A percentile compares a stretch with the other conserved stretches of the same genome.
Evolutionary conservation across 805 yeast species (phyloP).

Genomic region (Teunomyces pallodes): DNA sequence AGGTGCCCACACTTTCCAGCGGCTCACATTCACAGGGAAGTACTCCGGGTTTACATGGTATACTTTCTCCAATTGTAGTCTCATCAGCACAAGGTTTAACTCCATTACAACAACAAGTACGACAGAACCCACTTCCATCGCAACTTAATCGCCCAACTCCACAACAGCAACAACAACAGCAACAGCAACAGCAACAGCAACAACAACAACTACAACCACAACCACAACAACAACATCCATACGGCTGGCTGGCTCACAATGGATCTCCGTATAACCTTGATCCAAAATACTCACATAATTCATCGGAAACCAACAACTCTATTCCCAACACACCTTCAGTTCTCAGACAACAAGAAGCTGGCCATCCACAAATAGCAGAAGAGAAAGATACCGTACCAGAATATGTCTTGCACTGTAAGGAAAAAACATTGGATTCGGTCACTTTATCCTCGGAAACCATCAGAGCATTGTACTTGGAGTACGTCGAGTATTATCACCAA

Average conservation of each 20-base stretch:
- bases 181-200: not conserved
- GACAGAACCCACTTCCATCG: not conserved
- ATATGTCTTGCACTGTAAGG: conserved; percentile 49
- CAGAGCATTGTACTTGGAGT: conserved; percentile 62
- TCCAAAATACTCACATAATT: conserved; percentile 9
- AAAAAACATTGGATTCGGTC: conserved; percentile 71
- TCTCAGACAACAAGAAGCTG: conserved; percentile 5
- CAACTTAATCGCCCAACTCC: not conserved
- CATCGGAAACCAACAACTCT: conserved; percentile 23
- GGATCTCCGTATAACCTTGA: conserved; percentile 3
- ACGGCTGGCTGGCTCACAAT: not conserved
- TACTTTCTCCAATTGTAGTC: not conserved
- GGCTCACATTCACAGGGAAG: not conserved
- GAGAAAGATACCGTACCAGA: conserved; percentile 19
- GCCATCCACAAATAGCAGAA: not conserved
- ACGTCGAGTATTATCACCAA: conserved; percentile 75
- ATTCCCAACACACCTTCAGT: conserved; percentile 32
- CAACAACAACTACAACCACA: not conserved
- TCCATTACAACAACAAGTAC: not conserved
- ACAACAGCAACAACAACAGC: not conserved
- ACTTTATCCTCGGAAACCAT: conserved; percentile 62
- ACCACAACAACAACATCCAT: not conserved
- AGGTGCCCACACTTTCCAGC: conserved; percentile 20
- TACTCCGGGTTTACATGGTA: not conserved
- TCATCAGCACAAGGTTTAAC: not conserved